phyloP scores from a whole-genome alignment of 352 stramenopile species.

The Globisporangium solare region DNA sequence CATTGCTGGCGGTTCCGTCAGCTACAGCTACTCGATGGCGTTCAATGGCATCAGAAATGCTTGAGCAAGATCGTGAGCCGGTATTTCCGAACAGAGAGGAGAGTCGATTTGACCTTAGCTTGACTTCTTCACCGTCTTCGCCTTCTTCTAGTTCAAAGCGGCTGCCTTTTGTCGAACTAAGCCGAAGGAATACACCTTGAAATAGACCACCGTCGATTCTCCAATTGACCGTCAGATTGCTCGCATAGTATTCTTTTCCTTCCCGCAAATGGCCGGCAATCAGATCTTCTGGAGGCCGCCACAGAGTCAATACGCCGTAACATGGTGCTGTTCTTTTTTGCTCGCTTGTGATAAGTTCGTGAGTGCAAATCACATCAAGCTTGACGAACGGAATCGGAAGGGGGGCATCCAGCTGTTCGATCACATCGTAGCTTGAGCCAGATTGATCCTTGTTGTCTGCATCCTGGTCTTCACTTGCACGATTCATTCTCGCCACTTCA shows the following conservation, averaged over 20 bases:
- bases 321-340: constrained; percentile 11
- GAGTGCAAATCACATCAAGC: constrained; percentile 59
- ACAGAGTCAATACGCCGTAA: constrained; percentile 53
- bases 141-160: constrained; percentile 13
- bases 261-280: constrained; percentile 34
- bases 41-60: constrained; percentile 13
- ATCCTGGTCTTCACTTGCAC: constrained; percentile 13
- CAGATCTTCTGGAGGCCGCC: constrained; percentile 56
- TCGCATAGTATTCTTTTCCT: constrained; percentile 54
- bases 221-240: constrained; percentile 60
- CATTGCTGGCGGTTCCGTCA: constrained; percentile 5
- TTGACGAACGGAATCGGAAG: constrained; percentile 62
- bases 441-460: constrained; percentile 12
- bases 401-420: constrained; percentile 24
- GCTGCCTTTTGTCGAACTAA: constrained; percentile 64
- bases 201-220: constrained; percentile 36
- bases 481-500: constrained; percentile 19
- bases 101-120: constrained; percentile 1
- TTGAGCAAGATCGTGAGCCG: constrained; percentile 1
- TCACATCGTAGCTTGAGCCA: constrained; percentile 5
- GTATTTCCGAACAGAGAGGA: background rate
- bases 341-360: constrained; percentile 15
- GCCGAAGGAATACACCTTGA: constrained; percentile 40
- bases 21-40: constrained; percentile 8
- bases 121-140: constrained; percentile 22